Conservation (phyloP, 2,329 filamentous ascomycete species). For the Parastagonospora avenae region DNA sequence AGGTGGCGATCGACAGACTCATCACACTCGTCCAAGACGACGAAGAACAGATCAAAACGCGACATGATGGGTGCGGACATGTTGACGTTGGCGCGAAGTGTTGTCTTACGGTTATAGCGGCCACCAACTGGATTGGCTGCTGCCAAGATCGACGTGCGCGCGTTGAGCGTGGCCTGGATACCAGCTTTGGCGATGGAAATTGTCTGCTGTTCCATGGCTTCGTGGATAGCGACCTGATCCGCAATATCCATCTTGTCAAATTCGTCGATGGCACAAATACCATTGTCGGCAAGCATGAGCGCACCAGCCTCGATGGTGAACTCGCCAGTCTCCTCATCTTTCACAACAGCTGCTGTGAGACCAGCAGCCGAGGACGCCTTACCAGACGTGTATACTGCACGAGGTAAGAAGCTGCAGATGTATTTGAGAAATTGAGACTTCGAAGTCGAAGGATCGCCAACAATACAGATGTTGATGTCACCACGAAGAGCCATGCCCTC, state of each 20-base stretch:
- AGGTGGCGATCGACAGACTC: constrained; percentile 88
- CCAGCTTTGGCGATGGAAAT: constrained; percentile 98
- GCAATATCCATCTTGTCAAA: constrained; percentile 99
- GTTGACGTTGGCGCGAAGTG: constrained; percentile 92
- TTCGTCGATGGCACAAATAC: constrained; percentile 97
- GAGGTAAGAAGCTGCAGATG: constrained; percentile 93
- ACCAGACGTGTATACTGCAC: constrained; percentile 95
- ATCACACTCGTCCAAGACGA: constrained; percentile 95
- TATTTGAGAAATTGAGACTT: constrained; percentile 99
- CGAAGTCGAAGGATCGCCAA: constrained; percentile 94
- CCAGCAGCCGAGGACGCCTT: constrained; percentile 97
- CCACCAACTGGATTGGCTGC: constrained; percentile 96
- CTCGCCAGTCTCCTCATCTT: constrained; percentile 97
- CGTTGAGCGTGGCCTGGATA: constrained; percentile 96
- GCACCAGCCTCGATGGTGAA: constrained; percentile 99
- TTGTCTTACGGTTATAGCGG: constrained; percentile 96
- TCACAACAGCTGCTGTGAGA: constrained; percentile 95
- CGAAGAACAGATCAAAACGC: constrained; percentile 98
- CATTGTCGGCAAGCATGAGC: constrained; percentile 94
- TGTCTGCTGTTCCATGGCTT: constrained; percentile 99
- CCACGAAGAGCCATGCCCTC: constrained; percentile 96
- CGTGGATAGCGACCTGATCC: constrained; percentile 98
- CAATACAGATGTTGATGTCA: constrained; percentile 98
- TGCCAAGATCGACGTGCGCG: constrained; percentile 90
- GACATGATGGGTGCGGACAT: constrained; percentile 99